Evolutionary conservation across 2,329 filamentous ascomycete species (phyloP).

Genomic region (Cladophialophora yegresii): DNA sequence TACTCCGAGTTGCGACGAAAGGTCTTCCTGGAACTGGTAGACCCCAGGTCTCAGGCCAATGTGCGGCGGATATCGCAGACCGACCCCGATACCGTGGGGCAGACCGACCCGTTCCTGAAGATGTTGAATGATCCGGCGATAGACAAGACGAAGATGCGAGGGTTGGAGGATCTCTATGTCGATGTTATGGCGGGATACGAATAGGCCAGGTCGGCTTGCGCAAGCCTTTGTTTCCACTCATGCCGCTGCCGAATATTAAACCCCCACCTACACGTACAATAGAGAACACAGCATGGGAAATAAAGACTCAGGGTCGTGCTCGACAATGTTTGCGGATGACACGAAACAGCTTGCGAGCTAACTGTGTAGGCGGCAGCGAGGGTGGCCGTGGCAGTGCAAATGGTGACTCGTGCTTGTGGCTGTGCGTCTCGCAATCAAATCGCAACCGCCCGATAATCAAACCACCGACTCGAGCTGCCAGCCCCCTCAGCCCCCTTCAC

Average conservation of each 20-base stretch:
- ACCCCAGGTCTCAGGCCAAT: conserved; percentile 48
- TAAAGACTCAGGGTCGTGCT: neutral
- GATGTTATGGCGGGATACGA: conserved; percentile 16
- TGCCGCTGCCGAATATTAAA: neutral
- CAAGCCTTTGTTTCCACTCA: neutral
- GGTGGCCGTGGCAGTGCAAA: conserved; percentile 9
- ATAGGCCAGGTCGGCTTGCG: neutral
- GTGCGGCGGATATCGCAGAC: conserved; percentile 41
- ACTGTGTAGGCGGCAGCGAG: conserved; percentile 2
- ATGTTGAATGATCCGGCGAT: conserved; percentile 27
- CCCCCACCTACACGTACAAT: neutral
- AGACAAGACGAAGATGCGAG: conserved; percentile 15
- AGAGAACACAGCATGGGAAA: neutral
- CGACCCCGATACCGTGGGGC: conserved; percentile 41
- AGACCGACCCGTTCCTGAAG: conserved; percentile 44
- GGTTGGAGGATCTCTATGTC: conserved; percentile 13
- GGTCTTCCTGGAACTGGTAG: conserved; percentile 44
- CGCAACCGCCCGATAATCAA: conserved; percentile 17
- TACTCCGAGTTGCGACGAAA: conserved; percentile 46
- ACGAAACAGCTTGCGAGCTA: neutral
- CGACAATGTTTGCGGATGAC: neutral
- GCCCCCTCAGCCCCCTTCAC: conserved; percentile 6
- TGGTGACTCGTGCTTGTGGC: conserved; percentile 11
- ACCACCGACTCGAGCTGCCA: conserved; percentile 1
- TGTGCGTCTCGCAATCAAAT: conserved; percentile 13